phyloP scores from a whole-genome alignment of 2,329 filamentous ascomycete species.

The Trichoderma hamatum region DNA sequence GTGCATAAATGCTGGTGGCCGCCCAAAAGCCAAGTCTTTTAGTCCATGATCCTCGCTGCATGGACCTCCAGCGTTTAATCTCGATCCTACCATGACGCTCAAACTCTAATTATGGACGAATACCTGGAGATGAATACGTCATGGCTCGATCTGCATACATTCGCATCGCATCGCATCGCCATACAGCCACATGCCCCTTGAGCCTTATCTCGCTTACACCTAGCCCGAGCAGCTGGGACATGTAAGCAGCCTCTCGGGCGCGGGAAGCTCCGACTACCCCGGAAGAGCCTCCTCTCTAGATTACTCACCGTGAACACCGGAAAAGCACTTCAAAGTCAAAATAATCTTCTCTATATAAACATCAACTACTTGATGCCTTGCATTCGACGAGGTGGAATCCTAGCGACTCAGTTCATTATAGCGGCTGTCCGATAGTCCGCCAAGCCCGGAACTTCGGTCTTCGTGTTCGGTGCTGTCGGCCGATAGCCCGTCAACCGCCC shows the following conservation, averaged over 20 bases:
- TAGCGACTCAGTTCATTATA: background rate
- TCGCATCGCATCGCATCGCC: background rate
- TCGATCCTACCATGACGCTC: background rate
- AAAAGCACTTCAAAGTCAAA: background rate
- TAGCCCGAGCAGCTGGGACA: background rate
- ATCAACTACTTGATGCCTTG: background rate
- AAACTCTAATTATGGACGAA: background rate
- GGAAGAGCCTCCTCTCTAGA: background rate
- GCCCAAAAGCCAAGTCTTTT: background rate
- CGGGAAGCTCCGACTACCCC: background rate
- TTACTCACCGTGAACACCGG: background rate
- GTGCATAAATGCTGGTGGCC: background rate
- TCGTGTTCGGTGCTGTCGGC: slow-evolving; percentile 12
- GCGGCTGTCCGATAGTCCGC: background rate
- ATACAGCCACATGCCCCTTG: background rate
- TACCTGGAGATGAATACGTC: background rate
- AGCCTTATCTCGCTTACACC: background rate
- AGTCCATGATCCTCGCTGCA: background rate
- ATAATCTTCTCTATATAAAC: background rate
- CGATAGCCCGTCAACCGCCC: background rate
- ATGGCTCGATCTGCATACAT: background rate
- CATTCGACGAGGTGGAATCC: background rate
- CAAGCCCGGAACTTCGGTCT: slow-evolving; percentile 2
- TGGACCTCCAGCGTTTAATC: background rate
- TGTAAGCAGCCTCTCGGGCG: background rate